A percentile compares a stretch with the other conserved stretches of the same genome.
Evolutionary conservation across 371 early-diverging fungal genomes (phyloP).

Genomic region (Lichtheimia ornata): DNA sequence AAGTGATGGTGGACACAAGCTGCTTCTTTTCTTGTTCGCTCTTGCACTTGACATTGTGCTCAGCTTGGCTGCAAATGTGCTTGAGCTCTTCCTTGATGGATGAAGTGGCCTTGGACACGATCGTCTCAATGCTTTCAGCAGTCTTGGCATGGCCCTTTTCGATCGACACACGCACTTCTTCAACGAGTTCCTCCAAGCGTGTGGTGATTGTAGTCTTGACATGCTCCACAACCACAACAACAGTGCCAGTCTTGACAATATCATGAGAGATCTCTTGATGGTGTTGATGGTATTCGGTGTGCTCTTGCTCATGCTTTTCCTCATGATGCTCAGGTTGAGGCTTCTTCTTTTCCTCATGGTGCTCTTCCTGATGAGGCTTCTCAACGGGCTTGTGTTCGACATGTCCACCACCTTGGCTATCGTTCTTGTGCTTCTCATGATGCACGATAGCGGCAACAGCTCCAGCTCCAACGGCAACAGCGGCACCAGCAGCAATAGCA

Average conservation of each 20-base stretch:
- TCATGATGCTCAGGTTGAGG: not conserved
- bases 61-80: not conserved
- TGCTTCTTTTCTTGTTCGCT: not conserved
- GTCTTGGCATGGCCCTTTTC: not conserved
- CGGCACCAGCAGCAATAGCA: not conserved
- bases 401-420: not conserved
- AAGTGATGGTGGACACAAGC: not conserved
- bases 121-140: not conserved
- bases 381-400: not conserved
- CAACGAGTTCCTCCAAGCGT: not conserved
- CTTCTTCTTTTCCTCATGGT: not conserved
- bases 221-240: not conserved
- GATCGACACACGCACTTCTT: not conserved
- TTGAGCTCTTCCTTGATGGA: not conserved
- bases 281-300: too few species aligned
- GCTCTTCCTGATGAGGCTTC: not conserved
- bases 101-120: not conserved
- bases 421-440: too few species aligned
- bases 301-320: not conserved
- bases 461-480: not conserved
- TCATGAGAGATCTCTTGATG: too few species aligned
- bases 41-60: not conserved
- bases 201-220: not conserved
- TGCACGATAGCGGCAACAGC: not conserved
- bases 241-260: too few species aligned